Base-by-base conservation (phyloP, 352 stramenopile genomes). In the Globisporangium rhizosaccharum region DNA sequence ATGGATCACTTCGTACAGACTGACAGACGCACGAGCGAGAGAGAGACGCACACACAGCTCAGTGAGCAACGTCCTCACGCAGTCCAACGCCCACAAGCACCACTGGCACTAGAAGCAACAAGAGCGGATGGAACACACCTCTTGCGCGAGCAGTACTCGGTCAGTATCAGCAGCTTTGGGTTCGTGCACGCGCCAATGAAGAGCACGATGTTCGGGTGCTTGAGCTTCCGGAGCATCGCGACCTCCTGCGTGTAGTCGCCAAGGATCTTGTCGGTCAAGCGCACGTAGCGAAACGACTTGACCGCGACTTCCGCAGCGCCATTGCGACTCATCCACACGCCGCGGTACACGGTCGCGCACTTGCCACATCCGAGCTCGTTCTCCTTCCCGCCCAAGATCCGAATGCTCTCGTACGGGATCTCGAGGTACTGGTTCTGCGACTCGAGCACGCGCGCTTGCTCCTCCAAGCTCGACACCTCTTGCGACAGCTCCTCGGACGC, bases 101-200 rank as follows among this genome's bases (percentile, higher is more conserved):
- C 37, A 57, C 6, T n/a, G 28, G 17, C 25, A 71, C 39, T 23
- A 23, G 23, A 18, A 28, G 41, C 7, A 18, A 20, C 26, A 37
- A 33, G 1, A 30, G 0, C 10, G 11, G 28, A 61, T 9, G 2
- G 6, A 0, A 41, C 56, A 48, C 69, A 94, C 85, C 85, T 94
- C 70, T 93, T 93, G 57, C 85, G 74, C 47, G 86, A 94, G 69
- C 86, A 96, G 61, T 93, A 96, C 64, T 96, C 86, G 14, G 83
- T 96, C 48, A 96, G 67, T 64, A 96, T 96, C 77, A 96, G 90
- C 37, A 96, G 67, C 67, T 92, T 94, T 20, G 86, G 85, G 53
- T 93, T 82, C 54, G 85, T 96, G 65, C 86, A 96, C 54, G 86
- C 86, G 65, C 86, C 86, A 63, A 96, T 96, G 75, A 96, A 96